Conservation (phyloP, 2,329 filamentous ascomycete genomes). For the Aspergillus puulaauensis region DNA sequence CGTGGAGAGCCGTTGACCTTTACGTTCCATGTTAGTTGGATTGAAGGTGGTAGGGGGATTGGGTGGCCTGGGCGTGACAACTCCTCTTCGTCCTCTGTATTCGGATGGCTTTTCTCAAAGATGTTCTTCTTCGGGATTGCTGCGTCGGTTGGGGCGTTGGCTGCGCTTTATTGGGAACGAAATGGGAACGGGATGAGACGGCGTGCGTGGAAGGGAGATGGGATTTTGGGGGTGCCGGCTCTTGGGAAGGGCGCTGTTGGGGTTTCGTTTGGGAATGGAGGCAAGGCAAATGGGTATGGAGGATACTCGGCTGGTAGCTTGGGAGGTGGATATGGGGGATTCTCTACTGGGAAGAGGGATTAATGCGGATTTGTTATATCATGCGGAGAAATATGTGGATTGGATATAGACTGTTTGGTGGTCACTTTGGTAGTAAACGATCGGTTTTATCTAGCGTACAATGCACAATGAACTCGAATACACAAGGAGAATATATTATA, state of each 20-base stretch:
- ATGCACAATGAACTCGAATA: neutral
- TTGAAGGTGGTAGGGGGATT: constrained; percentile 41
- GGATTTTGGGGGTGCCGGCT: constrained; percentile 47
- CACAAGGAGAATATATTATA: constrained; percentile 12
- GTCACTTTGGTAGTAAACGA: neutral
- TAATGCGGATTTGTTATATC: constrained; percentile 22
- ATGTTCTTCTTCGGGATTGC: constrained; percentile 38
- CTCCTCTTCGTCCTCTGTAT: constrained; percentile 5
- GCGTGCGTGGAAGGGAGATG: constrained; percentile 46
- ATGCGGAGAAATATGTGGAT: neutral
- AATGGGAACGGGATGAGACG: constrained; percentile 22
- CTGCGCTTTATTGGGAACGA: constrained; percentile 40
- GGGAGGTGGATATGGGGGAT: constrained; percentile 34
- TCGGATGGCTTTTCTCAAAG: constrained; percentile 27
- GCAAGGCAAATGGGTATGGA: constrained; percentile 56
- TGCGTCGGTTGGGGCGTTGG: constrained; percentile 34
- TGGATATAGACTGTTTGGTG: constrained; percentile 4
- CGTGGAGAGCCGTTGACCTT: constrained; percentile 84
- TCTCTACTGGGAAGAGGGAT: constrained; percentile 43
- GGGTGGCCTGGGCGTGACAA: constrained; percentile 28
- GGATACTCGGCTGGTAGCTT: constrained; percentile 47
- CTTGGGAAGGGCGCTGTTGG: constrained; percentile 48
- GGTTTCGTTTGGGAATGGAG: constrained; percentile 54
- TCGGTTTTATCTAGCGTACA: neutral
- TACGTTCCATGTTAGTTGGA: constrained; percentile 78